Conservation (phyloP, 2,329 filamentous ascomycete genomes). For the Aspergillus intermedius region DNA sequence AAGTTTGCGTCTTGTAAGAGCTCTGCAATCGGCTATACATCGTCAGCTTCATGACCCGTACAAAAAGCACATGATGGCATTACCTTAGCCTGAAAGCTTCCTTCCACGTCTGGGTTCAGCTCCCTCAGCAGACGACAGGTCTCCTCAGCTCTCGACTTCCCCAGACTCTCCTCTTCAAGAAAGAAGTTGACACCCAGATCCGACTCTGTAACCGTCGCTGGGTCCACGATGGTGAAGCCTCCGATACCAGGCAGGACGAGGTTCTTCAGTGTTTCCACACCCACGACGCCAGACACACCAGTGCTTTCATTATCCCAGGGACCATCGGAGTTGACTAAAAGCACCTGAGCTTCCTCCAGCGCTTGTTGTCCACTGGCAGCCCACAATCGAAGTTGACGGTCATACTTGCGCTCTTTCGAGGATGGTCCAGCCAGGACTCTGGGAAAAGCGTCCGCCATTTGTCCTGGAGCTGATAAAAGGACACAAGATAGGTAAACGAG, state of each 20-base stretch:
- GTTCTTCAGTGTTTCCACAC: constrained; percentile 90
- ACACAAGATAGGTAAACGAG: neutral
- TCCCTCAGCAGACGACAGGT: constrained; percentile 72
- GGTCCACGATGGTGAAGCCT: constrained; percentile 83
- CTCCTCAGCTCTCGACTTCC: constrained; percentile 70
- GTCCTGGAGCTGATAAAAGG: neutral
- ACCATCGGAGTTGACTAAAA: constrained; percentile 69
- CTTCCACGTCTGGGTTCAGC: constrained; percentile 86
- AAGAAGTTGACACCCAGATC: constrained; percentile 98
- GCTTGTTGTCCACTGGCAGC: constrained; percentile 85
- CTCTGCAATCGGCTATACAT: constrained; percentile 28
- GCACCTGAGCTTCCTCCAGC: constrained; percentile 83
- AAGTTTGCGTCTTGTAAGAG: constrained; percentile 34
- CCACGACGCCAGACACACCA: constrained; percentile 70
- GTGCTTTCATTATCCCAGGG: constrained; percentile 28
- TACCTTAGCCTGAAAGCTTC: constrained; percentile 59
- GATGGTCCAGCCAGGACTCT: constrained; percentile 42
- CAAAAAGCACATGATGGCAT: neutral
- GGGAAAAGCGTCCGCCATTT: constrained; percentile 34
- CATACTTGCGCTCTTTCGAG: constrained; percentile 72
- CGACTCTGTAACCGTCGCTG: constrained; percentile 65
- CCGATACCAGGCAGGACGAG: constrained; percentile 91
- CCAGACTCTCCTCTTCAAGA: constrained; percentile 69
- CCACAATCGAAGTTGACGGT: constrained; percentile 92
- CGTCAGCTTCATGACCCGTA: constrained; percentile 11